Evolutionary conservation across 2,329 filamentous ascomycete species (phyloP).

Genomic region (Colletotrichum truncatum): DNA sequence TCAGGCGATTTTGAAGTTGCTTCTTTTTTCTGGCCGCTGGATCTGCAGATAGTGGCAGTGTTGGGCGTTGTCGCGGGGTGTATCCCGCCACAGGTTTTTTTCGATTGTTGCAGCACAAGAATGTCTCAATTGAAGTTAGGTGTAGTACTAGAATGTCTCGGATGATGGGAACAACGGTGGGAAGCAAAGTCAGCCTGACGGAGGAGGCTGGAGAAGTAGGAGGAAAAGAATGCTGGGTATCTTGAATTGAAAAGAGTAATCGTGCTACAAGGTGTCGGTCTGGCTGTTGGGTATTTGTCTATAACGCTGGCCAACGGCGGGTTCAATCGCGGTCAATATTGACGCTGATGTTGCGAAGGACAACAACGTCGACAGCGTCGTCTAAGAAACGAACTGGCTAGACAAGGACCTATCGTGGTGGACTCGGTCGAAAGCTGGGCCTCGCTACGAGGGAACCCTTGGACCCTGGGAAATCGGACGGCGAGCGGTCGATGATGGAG

Average conservation of each 20-base stretch:
- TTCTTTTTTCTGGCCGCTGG: background rate
- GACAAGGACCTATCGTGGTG: background rate
- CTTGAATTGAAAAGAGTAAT: constrained; percentile 3
- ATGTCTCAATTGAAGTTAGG: constrained; percentile 22
- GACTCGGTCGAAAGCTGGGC: background rate
- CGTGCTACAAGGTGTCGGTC: background rate
- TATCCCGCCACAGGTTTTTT: background rate
- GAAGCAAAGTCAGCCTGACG: background rate
- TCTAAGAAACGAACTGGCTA: background rate
- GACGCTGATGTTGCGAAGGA: background rate
- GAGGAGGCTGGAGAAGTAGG: background rate
- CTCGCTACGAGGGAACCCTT: background rate
- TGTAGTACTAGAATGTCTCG: constrained; percentile 14
- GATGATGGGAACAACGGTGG: background rate
- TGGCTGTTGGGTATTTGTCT: background rate
- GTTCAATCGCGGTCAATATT: background rate
- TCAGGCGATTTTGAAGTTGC: background rate
- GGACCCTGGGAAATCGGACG: background rate
- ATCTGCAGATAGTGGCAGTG: constrained; percentile 4
- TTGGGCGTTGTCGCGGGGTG: background rate
- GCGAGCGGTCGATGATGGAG: background rate
- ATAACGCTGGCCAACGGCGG: background rate
- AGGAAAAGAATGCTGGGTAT: constrained; percentile 13
- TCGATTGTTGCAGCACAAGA: constrained; percentile 11
- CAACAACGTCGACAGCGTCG: background rate